phyloP scores from a whole-genome alignment of 805 yeast species.

The Naumovozyma castellii region DNA sequence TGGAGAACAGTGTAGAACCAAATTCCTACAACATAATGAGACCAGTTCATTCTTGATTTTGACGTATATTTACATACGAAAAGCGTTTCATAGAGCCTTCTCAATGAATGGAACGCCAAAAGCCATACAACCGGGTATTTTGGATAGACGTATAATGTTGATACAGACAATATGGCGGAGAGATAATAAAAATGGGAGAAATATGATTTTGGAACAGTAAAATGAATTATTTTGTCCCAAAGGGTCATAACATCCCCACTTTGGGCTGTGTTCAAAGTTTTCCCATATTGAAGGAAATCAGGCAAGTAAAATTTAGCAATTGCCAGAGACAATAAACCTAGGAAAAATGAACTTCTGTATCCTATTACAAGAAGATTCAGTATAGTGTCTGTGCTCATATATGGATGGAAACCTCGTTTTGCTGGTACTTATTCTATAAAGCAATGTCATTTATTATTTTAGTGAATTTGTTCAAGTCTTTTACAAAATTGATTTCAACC shows the following conservation, averaged over 20 bases:
- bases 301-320: conserved; percentile 29
- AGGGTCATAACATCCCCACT: not conserved
- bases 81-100: conserved; percentile 49
- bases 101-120: conserved; percentile 40
- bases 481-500: no score
- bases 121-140: conserved; percentile 18
- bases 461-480: no score
- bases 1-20: conserved; percentile 46
- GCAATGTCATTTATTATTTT: no score
- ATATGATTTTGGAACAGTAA: conserved; percentile 53
- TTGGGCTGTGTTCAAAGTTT: conserved; percentile 26
- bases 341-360: conserved; percentile 9
- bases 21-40: conserved; percentile 59
- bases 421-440: no score
- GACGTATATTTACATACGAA: conserved; percentile 39
- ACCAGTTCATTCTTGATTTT: conserved; percentile 47
- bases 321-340: conserved; percentile 23
- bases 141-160: conserved; percentile 10
- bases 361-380: not conserved
- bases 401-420: not conserved
- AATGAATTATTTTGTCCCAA: conserved; percentile 13
- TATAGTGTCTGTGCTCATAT: not conserved
- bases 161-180: conserved; percentile 29
- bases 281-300: conserved; percentile 38
- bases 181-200: conserved; percentile 55